Conservation (phyloP, 2,329 filamentous ascomycete genomes). For the Mycogone perniciosa region DNA sequence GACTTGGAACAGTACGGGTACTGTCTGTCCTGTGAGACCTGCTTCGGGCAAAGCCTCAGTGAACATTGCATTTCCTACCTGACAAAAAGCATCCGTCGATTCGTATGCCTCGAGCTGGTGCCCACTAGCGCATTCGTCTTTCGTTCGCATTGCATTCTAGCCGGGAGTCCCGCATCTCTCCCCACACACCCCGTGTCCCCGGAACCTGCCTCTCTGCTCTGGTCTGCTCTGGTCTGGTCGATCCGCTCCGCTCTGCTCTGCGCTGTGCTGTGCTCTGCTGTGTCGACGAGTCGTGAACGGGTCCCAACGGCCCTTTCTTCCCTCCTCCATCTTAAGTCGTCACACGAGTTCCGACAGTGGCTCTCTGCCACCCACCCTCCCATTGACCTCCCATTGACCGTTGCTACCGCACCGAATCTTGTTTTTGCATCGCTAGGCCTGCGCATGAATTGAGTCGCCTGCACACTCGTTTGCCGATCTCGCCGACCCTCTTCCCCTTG, state of each 20-base stretch:
- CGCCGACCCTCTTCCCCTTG: slow-evolving; percentile 14
- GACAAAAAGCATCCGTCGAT: slow-evolving; percentile 6
- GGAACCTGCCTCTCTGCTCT: slow-evolving; percentile 11
- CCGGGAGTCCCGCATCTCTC: slow-evolving; percentile 1
- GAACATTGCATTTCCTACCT: background rate
- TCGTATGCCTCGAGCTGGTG: background rate
- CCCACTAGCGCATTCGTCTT: slow-evolving; percentile 8
- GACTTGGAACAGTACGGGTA: background rate
- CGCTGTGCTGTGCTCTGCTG: too few species aligned
- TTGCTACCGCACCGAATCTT: slow-evolving; percentile 2
- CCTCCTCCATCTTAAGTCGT: background rate
- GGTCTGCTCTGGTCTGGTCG: background rate
- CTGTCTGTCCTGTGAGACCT: background rate
- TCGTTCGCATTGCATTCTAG: slow-evolving; percentile 12
- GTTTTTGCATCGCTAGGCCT: background rate
- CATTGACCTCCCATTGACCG: background rate
- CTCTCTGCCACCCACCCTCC: too few species aligned
- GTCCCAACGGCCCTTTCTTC: background rate
- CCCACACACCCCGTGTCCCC: slow-evolving; percentile 13
- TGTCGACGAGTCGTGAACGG: background rate
- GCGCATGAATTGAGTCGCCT: slow-evolving; percentile 9
- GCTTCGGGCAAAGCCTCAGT: slow-evolving; percentile 6
- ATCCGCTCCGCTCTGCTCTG: background rate
- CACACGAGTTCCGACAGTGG: background rate
- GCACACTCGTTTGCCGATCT: slow-evolving; percentile 4